Percentiles rank a stretch among this genome's conserved stretches.
phyloP scores from a whole-genome alignment of 1,284 basidiomycete species.

The Grifola frondosa region DNA sequence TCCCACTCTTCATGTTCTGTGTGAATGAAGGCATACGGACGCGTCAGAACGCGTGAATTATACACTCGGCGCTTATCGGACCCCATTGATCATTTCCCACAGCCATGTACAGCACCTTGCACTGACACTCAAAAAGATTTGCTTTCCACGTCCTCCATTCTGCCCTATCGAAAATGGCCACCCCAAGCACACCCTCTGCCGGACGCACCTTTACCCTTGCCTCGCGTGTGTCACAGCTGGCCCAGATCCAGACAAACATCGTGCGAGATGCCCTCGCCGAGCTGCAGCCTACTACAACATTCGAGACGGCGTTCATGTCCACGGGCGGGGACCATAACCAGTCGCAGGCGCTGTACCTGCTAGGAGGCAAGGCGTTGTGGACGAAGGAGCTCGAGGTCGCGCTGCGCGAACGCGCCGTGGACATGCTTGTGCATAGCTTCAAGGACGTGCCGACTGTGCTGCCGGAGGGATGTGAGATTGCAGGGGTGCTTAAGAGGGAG shows the following conservation, averaged over 20 bases:
- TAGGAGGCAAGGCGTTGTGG: constrained; percentile 91
- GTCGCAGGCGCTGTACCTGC: constrained; percentile 73
- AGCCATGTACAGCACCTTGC: too few species aligned
- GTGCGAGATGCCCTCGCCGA: constrained; percentile 61
- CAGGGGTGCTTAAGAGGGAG: constrained; percentile 84
- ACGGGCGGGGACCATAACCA: constrained; percentile 94
- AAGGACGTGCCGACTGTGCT: constrained; percentile 94
- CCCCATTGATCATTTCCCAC: neutral
- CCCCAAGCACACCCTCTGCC: constrained; percentile 7
- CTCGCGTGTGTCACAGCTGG: constrained; percentile 83
- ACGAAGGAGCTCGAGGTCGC: constrained; percentile 93
- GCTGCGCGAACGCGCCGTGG: constrained; percentile 71
- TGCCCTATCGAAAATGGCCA: neutral
- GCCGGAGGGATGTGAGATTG: constrained; percentile 84
- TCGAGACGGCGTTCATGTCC: constrained; percentile 82
- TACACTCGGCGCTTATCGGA: neutral
- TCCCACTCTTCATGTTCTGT: neutral
- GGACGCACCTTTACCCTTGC: constrained; percentile 64
- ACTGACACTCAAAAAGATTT: neutral
- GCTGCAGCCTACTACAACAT: constrained; percentile 46
- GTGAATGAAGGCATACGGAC: neutral
- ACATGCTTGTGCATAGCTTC: constrained; percentile 91
- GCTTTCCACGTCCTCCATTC: neutral
- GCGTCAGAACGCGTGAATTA: neutral
- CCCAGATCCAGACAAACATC: constrained; percentile 82